Evolutionary conservation across 2,329 filamentous ascomycete species (phyloP).

Genomic region (Parascedosporium putredinis): DNA sequence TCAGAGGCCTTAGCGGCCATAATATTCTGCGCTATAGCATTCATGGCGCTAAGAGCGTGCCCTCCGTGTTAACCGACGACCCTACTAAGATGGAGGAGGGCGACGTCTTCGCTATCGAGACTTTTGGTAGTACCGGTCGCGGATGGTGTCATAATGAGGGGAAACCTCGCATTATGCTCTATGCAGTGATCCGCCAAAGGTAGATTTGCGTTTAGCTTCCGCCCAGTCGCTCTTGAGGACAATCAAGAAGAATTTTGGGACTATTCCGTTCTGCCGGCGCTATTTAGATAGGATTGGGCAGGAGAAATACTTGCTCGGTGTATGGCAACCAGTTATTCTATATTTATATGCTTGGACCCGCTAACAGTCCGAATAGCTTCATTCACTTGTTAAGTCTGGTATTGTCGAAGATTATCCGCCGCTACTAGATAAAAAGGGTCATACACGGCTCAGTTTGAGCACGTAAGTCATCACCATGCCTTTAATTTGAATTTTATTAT

Average conservation of each 20-base stretch:
- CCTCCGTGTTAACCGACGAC: conserved; percentile 81
- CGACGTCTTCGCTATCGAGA: conserved; percentile 91
- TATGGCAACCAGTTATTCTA: conserved; percentile 23
- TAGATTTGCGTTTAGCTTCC: conserved; percentile 65
- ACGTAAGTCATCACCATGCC: conserved; percentile 47
- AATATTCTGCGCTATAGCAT: conserved; percentile 84
- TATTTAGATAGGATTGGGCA: conserved; percentile 90
- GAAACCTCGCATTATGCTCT: conserved; percentile 86
- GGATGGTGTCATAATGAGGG: conserved; percentile 81
- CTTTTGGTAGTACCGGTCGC: conserved; percentile 87
- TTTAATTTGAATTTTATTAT: conserved; percentile 6
- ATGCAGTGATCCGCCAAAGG: conserved; percentile 60
- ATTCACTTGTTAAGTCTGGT: conserved; percentile 70
- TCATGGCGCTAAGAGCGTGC: conserved; percentile 86
- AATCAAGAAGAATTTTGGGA: conserved; percentile 95
- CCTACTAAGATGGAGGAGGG: conserved; percentile 97
- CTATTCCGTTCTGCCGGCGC: conserved; percentile 78
- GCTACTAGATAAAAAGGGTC: conserved; percentile 86
- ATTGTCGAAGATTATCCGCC: conserved; percentile 89
- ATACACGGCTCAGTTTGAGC: conserved; percentile 89
- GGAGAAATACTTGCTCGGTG: conserved; percentile 85
- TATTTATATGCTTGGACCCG: conserved; percentile 9
- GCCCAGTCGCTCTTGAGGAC: conserved; percentile 77
- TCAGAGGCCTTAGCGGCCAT: conserved; percentile 81
- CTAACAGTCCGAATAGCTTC: conserved; percentile 47